Evolutionary conservation across 2,329 filamentous ascomycete genomes (phyloP), one percentile per base, ranked within the genome.

Genomic region (Exophiala lecanii-corni): DNA sequence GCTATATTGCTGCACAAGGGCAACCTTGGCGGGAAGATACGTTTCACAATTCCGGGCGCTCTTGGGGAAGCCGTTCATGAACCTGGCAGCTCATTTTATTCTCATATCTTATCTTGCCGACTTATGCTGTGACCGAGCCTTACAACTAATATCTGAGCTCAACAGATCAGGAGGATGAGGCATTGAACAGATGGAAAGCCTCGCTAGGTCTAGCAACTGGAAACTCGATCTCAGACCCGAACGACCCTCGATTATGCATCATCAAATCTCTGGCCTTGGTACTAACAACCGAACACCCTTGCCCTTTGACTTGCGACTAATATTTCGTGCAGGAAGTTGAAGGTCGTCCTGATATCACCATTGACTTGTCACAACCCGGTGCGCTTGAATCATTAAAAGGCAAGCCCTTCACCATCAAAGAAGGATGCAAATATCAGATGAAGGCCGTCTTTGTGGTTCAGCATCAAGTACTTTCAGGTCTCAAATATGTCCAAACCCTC

Each of bases 331-430:
- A 56, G 54, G 85, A 95, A 63, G 81, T 89, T 23, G 76, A 84
- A 53, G 91, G 87, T 47, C 89, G 89, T 37, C 63, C 74, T 5
- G 86, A 94, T 59, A 91, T 96, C 59, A 84, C 84, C 57, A 91
- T 98, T 67, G 88, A 97, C 61, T 81, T 97, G 31, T 84, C 81
- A 44, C 67, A 76, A 5, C 76, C 85, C 16, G 86, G 82, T 45
- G 82, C 86, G 50, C 76, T 95, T 60, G 73, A 78, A 3, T 78
- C 76, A 10, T 82, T 98, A 55, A 94, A 94, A 73, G 77, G 87
- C 62, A 84, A 92, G 64, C 92, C 92, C 10, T 98, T 98, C 74
- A 91, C 79, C 62, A 96, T 98, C 74, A 98, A 97, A 77, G 92
- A 97, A 69, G 89, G 88, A 42, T 80, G 84, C 57, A 84, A 81